Evolutionary conservation across 163 green algal genomes (phyloP).

Genomic region (Chloroidium sp.): DNA sequence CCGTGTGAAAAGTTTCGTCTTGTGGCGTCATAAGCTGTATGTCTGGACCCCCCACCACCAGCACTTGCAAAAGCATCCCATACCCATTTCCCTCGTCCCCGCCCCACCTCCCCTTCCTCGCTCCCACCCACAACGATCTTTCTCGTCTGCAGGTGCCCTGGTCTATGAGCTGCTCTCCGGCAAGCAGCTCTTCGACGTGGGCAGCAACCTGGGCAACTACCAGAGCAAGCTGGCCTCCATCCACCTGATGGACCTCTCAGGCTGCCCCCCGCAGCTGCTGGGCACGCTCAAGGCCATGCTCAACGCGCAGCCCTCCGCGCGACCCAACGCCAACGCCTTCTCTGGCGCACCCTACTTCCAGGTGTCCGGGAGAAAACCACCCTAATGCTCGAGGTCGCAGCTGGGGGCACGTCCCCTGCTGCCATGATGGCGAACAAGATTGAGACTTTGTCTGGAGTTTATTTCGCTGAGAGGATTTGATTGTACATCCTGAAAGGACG

Average conservation of each 20-base stretch:
- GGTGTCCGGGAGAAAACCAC: neutral
- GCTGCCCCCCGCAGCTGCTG: constrained; percentile 18
- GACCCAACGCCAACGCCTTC: constrained; percentile 39
- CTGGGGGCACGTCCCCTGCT: too few relatives aligned
- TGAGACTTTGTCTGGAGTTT: too few relatives aligned
- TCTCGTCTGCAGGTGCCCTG: constrained; percentile 15
- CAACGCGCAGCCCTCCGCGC: constrained; percentile 11
- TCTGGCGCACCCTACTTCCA: constrained; percentile 42
- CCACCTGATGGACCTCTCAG: constrained; percentile 19
- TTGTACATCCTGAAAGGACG: too few relatives aligned
- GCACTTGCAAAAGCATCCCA: too few relatives aligned
- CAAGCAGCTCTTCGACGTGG: constrained; percentile 27
- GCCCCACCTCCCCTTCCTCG: too few relatives aligned
- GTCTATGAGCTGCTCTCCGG: constrained; percentile 36
- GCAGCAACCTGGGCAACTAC: constrained; percentile 20
- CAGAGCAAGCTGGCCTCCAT: constrained; percentile 19
- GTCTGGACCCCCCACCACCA: too few relatives aligned
- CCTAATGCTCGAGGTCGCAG: too few relatives aligned
- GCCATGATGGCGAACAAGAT: too few relatives aligned
- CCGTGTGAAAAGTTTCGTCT: neutral
- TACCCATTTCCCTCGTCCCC: too few relatives aligned
- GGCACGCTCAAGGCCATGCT: constrained; percentile 36
- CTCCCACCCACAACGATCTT: too few relatives aligned
- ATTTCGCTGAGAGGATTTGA: too few relatives aligned
- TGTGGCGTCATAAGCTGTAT: too few relatives aligned